These are phyloP conservation scores for Fusarium annulatum DNA, from an alignment of 2,329 filamentous ascomycete genomes.

Conservation along the genomic window DNA sequence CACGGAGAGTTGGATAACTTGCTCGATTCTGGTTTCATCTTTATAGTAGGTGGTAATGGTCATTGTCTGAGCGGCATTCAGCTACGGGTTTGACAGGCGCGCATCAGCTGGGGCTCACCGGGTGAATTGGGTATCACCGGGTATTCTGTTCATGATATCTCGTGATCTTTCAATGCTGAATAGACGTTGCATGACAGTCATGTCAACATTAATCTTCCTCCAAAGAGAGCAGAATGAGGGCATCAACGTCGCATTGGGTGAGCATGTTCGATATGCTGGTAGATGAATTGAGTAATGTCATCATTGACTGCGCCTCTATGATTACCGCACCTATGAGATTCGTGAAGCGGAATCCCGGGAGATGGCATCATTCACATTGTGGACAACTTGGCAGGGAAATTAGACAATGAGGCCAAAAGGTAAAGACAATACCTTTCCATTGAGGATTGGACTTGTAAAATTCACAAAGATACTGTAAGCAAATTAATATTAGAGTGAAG, in stretches of 20 bases:
- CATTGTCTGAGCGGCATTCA: neutral
- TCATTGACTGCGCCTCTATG: neutral
- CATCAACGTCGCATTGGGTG: neutral
- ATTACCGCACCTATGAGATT: neutral
- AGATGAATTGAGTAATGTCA: neutral
- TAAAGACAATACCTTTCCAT: accelerated
- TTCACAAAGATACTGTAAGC: accelerated
- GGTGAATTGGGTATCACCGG: neutral
- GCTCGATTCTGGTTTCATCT: neutral
- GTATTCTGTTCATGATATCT: neutral
- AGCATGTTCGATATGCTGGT: neutral
- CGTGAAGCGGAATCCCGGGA: accelerated
- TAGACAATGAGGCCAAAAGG: accelerated
- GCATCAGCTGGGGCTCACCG: neutral
- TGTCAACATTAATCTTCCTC: neutral
- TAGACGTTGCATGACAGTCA: neutral
- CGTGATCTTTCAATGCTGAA: neutral
- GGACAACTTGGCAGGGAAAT: accelerated
- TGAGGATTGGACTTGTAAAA: accelerated
- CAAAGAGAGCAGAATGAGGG: neutral
- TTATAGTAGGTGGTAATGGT: neutral
- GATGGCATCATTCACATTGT: accelerated
- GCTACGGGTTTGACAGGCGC: neutral
- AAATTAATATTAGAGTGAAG: accelerated
- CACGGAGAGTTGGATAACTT: neutral